A percentile compares a stretch with the other conserved stretches of the same genome.
phyloP scores from a whole-genome alignment of 805 yeast genomes.

The Vanderwaltozyma yarrowii region DNA sequence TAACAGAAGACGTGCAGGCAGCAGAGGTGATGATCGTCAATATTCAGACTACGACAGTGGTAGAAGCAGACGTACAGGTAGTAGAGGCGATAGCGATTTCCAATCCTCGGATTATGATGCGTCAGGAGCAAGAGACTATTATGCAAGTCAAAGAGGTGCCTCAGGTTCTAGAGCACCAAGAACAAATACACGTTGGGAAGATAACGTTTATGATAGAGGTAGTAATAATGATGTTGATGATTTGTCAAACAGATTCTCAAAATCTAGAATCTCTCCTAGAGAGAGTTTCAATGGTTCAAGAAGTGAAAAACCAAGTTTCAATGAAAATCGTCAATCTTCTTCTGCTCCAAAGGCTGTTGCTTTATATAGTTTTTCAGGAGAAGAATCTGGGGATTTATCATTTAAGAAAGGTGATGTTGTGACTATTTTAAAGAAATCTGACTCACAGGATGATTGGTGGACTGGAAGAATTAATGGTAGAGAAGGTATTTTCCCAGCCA shows the following conservation, averaged over 20 bases:
- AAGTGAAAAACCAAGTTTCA: not conserved
- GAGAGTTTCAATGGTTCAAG: not conserved
- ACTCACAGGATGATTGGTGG: conserved; percentile 97
- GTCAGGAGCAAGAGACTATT: conserved; percentile 35
- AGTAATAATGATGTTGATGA: conserved; percentile 43
- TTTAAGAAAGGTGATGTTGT: conserved; percentile 93
- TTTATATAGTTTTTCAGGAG: conserved; percentile 79
- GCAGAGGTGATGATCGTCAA: not conserved
- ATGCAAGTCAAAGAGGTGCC: conserved; percentile 22
- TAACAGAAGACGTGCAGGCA: not conserved
- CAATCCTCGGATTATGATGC: conserved; percentile 19
- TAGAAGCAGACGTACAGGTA: not conserved
- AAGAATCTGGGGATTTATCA: conserved; percentile 83
- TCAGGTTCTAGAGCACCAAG: conserved; percentile 7
- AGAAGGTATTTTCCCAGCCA: conserved; percentile 98
- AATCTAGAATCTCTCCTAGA: conserved; percentile 31
- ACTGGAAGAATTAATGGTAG: conserved; percentile 79
- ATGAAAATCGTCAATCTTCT: not conserved
- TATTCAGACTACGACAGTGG: not conserved
- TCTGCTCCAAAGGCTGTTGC: conserved; percentile 72
- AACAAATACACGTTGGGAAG: conserved; percentile 64
- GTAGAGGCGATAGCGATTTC: conserved; percentile 15
- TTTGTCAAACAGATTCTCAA: conserved; percentile 30
- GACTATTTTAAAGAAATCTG: conserved; percentile 75
- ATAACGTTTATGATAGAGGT: conserved; percentile 60